These are phyloP conservation scores for Phytopythium mirpurense DNA, from an alignment of 352 stramenopile genomes.

Conservation along the genomic window DNA sequence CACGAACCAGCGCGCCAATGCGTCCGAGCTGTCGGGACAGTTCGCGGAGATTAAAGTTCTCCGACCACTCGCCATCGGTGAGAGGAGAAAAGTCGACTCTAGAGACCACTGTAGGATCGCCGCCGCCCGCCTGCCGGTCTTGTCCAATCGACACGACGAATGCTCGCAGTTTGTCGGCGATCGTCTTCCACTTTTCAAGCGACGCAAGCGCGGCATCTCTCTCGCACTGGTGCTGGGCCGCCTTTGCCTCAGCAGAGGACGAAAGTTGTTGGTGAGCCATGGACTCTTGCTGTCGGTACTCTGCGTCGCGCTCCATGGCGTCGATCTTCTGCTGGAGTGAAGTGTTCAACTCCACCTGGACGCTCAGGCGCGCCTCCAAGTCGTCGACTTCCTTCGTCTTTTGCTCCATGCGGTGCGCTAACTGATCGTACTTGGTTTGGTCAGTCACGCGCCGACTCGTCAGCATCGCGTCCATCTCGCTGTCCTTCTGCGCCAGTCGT, in stretches of 20 bases:
- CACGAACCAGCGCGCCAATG: constrained; percentile 8
- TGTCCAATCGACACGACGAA: constrained; percentile 30
- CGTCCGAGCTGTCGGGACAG: constrained; percentile 24
- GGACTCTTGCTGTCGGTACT: constrained; percentile 22
- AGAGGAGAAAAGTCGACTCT: constrained; percentile 10
- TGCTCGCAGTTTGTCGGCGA: constrained; percentile 20
- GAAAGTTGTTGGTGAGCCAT: constrained; percentile 34
- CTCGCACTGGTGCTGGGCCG: constrained; percentile 18
- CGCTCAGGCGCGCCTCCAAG: constrained; percentile 16
- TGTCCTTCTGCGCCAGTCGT: constrained; percentile 38
- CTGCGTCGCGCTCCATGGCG: constrained; percentile 34
- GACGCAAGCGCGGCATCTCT: constrained; percentile 9
- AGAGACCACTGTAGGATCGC: neutral
- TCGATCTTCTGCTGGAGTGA: constrained; percentile 28
- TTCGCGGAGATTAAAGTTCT: constrained; percentile 22
- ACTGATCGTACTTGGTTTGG: constrained; percentile 50
- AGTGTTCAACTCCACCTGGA: constrained; percentile 19
- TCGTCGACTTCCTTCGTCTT: constrained; percentile 35
- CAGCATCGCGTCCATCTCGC: constrained; percentile 40
- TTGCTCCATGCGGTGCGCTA: constrained; percentile 30
- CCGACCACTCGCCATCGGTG: constrained; percentile 8
- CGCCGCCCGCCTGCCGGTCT: neutral
- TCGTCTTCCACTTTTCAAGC: constrained; percentile 19
- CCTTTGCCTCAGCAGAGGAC: constrained; percentile 23
- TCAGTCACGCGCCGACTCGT: constrained; percentile 41